Evolutionary conservation across 2,329 filamentous ascomycete species (phyloP), one percentile per base, ranked within the genome.

Genomic region (Arthroderma sp.): DNA sequence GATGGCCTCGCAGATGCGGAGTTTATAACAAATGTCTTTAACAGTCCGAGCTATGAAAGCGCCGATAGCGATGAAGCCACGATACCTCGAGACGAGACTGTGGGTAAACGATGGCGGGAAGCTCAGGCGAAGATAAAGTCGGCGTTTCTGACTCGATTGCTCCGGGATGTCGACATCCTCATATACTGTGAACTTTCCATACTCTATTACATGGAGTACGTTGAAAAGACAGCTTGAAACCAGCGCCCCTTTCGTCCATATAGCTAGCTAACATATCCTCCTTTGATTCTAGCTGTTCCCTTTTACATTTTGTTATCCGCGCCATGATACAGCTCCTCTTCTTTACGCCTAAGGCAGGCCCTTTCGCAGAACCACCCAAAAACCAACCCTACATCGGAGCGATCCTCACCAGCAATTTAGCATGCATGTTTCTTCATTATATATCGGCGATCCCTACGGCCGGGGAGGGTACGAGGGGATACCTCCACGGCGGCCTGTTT

Each of bases 121-220:
- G 53, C 57, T 29, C 62, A 63, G 47, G 55, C 58, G 4, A 57
- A 60, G 28, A 64, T 65, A 44, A 67, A 70, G 52, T 61, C 63
- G 27, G 62, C 64, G 27, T 61, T 72, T 50, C 67, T 80, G 36
- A 72, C 77, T 52, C 68, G 74, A 44, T 57, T 80, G 41, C 64
- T 79, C 48, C 68, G 71, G 45, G 70, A 72, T 53, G 59, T 80
- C 37, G 77, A 81, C 53, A 68, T 75, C 52, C 55, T 78, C 40
- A 69, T 78, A 45, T 80, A 78, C 61, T 72, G 76, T 57, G 66
- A 81, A 62, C 63, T 81, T 47, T 75, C 76, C 33, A 68, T 70
- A 5, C 60, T 79, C 47, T 81, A 81, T 59, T 76, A 80, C 57
- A 69, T 79, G 61, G 77, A 81, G 75, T 79, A 67, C 54, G 72